Evolutionary conservation across 2,329 filamentous ascomycete species (phyloP), one percentile per base, ranked within the genome.

Genomic region (Aspergillus felis): DNA sequence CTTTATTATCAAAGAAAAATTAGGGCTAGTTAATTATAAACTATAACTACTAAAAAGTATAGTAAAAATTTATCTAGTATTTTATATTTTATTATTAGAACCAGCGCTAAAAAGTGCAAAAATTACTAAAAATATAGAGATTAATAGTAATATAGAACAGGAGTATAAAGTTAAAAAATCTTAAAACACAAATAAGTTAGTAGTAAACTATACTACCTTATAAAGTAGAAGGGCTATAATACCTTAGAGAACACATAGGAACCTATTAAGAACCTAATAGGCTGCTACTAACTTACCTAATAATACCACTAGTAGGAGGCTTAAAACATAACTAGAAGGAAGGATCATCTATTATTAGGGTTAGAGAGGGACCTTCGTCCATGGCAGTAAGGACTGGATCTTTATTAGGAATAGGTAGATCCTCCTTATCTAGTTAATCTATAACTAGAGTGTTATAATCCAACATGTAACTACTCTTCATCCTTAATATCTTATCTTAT

Each of bases 221-320:
- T 50, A 5, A 50, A 42, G 9, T 42, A n/a, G n/a, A 14, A 20
- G 5, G 38, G 17, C 1, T 42, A n/a, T 14, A 1, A 17, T 42
- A 20, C 14, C n/a, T 50, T 14, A 14, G 41, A 55, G 47, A 57
- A 60, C 25, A 52, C 22, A 35, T 61, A 44, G 51, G 53, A 61
- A 47, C 44, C 53, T 58, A 54, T 56, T 8, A 20, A 14, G 41
- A 56, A 61, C 25, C 47, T 61, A 41, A 58, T 2, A 28, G 53
- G 28, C 35, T 60, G 28, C 38, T 20, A 54, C 46, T 2, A 32
- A 42, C 22, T 59, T 48, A 47, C 51, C 27, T 12, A 54, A 20
- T 2, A 49, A 9, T 49, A 49, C 6, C 25, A 4, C 1, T 12
- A n/a, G n/a, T n/a, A n/a, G n/a, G n/a, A n/a, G n/a, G n/a, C n/a